These are phyloP conservation scores for Xerocomus potaroensis DNA, from an alignment of 768 basidiomycete genomes.

Conservation along the genomic window DNA sequence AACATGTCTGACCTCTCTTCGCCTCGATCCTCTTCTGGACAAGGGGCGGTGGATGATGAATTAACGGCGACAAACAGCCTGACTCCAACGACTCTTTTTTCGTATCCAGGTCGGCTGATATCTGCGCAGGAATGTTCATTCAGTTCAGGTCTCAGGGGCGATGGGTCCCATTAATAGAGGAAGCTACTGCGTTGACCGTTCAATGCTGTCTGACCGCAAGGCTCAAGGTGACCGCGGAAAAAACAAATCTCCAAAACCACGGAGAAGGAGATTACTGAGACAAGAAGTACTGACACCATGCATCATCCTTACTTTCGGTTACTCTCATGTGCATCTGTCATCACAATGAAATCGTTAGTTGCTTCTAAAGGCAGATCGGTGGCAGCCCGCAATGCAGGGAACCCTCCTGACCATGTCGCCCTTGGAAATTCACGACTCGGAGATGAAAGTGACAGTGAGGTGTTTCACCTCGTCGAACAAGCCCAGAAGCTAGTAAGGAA, in stretches of 20 bases:
- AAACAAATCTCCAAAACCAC: slow-evolving; percentile 2
- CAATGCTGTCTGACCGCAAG: slow-evolving; percentile 15
- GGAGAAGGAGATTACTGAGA: slow-evolving; percentile 11
- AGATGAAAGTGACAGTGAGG: slow-evolving; percentile 19
- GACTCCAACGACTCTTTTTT: slow-evolving; percentile 16
- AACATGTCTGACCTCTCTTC: slow-evolving; percentile 15
- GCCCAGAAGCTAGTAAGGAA: slow-evolving; percentile 4
- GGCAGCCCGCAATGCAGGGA: slow-evolving; percentile 14
- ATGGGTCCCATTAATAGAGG: slow-evolving; percentile 23
- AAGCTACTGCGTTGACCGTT: slow-evolving; percentile 2
- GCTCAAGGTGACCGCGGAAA: slow-evolving; percentile 26
- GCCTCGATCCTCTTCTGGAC: slow-evolving; percentile 3
- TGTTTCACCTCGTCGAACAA: slow-evolving; percentile 2
- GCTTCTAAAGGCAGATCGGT: slow-evolving; percentile 14
- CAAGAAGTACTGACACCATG: slow-evolving; percentile 7
- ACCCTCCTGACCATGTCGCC: slow-evolving; percentile 9
- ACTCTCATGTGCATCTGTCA: slow-evolving; percentile 11
- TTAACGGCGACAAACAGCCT: slow-evolving; percentile 13
- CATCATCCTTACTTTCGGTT: slow-evolving; percentile 9
- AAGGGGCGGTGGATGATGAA: slow-evolving; percentile 12
- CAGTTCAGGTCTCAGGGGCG: slow-evolving; percentile 4
- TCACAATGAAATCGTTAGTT: slow-evolving; percentile 11
- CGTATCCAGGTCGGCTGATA: slow-evolving; percentile 4
- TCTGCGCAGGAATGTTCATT: slow-evolving; percentile 5
- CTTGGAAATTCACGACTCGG: slow-evolving; percentile 19